phyloP scores from a whole-genome alignment of 441 rosid genomes.

The Erysimum cheiri region DNA sequence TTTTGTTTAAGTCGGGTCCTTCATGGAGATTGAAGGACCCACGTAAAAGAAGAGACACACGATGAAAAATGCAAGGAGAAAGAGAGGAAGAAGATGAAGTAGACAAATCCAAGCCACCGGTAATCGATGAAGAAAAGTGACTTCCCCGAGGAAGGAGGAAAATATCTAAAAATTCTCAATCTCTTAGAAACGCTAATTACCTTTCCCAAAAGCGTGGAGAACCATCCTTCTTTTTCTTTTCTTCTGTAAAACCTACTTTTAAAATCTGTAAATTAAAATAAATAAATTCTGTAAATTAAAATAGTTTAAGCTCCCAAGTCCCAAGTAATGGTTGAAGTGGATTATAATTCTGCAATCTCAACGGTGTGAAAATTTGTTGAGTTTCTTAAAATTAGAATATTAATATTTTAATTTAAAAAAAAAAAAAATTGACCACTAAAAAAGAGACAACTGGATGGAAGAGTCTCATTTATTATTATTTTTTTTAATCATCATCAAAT shows the following conservation, averaged over 20 bases:
- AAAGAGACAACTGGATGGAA: no score
- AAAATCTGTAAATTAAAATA: not conserved
- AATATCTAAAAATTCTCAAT: constrained; percentile 8
- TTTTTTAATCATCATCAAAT: no score
- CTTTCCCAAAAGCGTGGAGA: constrained; percentile 39
- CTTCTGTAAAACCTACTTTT: constrained; percentile 33
- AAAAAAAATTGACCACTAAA: no score
- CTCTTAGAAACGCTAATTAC: not conserved
- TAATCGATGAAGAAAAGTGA: constrained; percentile 28
- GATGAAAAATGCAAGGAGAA: constrained; percentile 28
- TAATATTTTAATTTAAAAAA: no score
- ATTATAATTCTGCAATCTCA: not conserved
- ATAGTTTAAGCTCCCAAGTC: constrained; percentile 2
- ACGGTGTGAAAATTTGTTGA: no score
- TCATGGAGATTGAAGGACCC: constrained; percentile 50
- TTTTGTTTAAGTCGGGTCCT: constrained; percentile 40
- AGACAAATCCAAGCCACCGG: constrained; percentile 33
- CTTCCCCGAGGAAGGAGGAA: constrained; percentile 27
- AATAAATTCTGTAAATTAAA: not conserved
- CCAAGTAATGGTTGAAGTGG: not conserved
- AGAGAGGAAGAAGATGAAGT: constrained; percentile 24
- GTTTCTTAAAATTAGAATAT: no score
- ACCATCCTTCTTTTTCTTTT: constrained; percentile 30
- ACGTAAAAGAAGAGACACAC: constrained; percentile 23
- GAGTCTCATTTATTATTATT: no score